Conservation (phyloP, 2,329 filamentous ascomycete genomes). For the Fusarium beomiforme region DNA sequence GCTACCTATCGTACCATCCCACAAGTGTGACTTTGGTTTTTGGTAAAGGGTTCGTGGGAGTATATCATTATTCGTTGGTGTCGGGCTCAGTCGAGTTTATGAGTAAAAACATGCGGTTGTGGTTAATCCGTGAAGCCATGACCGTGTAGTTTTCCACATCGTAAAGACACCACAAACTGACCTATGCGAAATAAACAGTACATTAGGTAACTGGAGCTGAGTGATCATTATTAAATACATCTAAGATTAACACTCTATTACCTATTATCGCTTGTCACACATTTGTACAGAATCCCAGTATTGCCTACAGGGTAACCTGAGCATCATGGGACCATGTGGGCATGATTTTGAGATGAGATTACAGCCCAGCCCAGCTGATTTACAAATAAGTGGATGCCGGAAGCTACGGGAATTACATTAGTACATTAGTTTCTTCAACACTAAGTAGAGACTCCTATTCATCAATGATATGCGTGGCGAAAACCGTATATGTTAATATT, state of each 20-base stretch:
- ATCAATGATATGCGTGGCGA: constrained; percentile 4
- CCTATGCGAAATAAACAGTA: no score
- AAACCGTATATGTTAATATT: background rate
- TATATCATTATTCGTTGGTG: no score
- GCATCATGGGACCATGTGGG: constrained; percentile 10
- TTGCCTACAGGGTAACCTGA: constrained; percentile 22
- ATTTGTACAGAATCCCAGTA: background rate
- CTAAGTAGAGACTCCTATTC: background rate
- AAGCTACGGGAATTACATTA: constrained; percentile 24
- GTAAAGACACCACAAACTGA: no score
- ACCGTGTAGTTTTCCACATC: no score
- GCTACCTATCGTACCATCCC: background rate
- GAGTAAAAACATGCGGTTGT: fast-evolving
- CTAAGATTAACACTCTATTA: background rate
- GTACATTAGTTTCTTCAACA: background rate
- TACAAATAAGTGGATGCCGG: constrained; percentile 30
- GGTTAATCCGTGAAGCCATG: background rate
- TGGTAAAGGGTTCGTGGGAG: no score
- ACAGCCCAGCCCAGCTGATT: constrained; percentile 21
- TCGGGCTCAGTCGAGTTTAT: background rate
- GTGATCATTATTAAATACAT: fast-evolving
- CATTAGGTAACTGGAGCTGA: fast-evolving
- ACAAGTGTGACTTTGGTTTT: no score
- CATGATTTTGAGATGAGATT: constrained; percentile 25
- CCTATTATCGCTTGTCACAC: background rate